phyloP scores from a whole-genome alignment of 116 monocot species.

The Papilionanthe hybrid region DNA sequence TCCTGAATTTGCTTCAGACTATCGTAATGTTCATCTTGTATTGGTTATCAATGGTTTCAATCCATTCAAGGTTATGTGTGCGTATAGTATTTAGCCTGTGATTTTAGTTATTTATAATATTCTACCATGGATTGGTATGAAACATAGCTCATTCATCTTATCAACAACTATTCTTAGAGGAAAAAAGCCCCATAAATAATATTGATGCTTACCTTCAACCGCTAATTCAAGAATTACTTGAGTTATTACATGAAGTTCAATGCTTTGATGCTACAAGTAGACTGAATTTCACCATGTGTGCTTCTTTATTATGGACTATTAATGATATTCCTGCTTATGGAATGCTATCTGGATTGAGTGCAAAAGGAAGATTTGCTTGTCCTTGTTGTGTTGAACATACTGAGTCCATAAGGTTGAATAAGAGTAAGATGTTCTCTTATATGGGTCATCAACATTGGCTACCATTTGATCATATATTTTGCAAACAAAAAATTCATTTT shows the following conservation, averaged over 20 bases:
- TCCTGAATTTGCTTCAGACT: too few relatives aligned
- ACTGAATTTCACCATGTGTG: conserved; percentile 4
- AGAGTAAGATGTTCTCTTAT: too few relatives aligned
- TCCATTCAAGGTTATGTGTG: too few relatives aligned
- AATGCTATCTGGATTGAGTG: conserved; percentile 13
- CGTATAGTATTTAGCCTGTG: too few relatives aligned
- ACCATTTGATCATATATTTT: too few relatives aligned
- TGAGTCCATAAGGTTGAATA: too few relatives aligned
- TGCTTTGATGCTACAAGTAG: conserved; percentile 2
- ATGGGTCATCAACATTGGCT: too few relatives aligned
- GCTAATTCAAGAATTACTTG: conserved; percentile 10
- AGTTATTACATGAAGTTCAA: conserved; percentile 6
- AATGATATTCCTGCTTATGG: conserved; percentile 23
- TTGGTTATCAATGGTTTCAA: too few relatives aligned
- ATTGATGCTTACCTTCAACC: conserved; percentile 21
- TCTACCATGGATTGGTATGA: conserved; percentile 2
- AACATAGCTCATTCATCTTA: not conserved
- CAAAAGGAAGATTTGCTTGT: conserved; percentile 13
- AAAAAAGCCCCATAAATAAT: not conserved
- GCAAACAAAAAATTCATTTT: too few relatives aligned
- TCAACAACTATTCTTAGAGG: not conserved
- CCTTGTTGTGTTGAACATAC: not conserved
- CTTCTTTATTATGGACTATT: conserved; percentile 16
- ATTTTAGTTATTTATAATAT: conserved; percentile 10
- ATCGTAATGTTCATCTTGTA: too few relatives aligned